Evolutionary conservation across 768 basidiomycete species (phyloP), one percentile per base, ranked within the genome.

Genomic region (Lyophyllum semitale): DNA sequence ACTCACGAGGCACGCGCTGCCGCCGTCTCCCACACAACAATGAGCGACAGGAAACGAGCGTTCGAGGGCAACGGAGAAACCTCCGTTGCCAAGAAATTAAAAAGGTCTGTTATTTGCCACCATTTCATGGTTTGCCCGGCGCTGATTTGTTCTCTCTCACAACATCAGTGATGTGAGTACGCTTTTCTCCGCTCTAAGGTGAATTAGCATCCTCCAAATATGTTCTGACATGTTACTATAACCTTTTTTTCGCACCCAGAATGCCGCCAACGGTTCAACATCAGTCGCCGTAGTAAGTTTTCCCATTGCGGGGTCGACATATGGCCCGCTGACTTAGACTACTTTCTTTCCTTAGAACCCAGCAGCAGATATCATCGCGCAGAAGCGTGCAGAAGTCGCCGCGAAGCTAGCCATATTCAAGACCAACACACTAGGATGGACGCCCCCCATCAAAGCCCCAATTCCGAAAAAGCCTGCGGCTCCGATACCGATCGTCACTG

Each of bases 341-440:
- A 37, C 9, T 51, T 23, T 32, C 42, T 54, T 37, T 37, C 25
- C 23, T 23, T 38, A 59, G 60, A 20, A 30, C 29, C 37, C 17
- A 38, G 37, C 57, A 51, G 82, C 84, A 60, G 88, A 82, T 27
- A 80, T 91, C 62, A 92, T 93, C 51, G 87, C 88, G 20, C 88
- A 89, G 71, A 91, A 91, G 71, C 81, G 87, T 35, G 90, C 91
- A 6, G 89, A 93, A 70, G 87, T 95, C 58, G 80, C 88, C 11
- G 93, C 93, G 15, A 94, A 93, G 68, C 78, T 91, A 22, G 93
- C 93, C 2, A 85, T 85, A 2, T 87, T 92, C 81, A 84, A 80
- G 68, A 77, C 70, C 42, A 69, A 69, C 20, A 68, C 73, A 1
- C 55, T 77, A 29, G 70, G 71, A 2, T 59, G 60, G 48, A 63